Evolutionary conservation across 2,329 filamentous ascomycete species (phyloP), one percentile per base, ranked within the genome.

Genomic region (Neofusicoccum sp.): DNA sequence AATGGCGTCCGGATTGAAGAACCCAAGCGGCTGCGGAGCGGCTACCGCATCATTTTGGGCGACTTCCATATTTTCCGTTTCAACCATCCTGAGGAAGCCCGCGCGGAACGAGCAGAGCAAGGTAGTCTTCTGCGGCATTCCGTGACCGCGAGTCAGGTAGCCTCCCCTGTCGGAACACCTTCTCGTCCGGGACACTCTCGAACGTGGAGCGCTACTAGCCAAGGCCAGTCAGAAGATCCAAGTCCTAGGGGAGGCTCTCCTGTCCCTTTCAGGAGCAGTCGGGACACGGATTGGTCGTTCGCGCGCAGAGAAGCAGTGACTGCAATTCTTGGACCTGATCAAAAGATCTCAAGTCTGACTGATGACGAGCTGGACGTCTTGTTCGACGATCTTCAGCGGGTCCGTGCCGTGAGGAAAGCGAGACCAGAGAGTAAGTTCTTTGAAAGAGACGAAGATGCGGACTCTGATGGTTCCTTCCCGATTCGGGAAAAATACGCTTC

Each of bases 51-150:
- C 61, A 99, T 99, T 66, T 83, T 99, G 8, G 95, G 95, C 44
- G 95, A 99, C 76, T 99, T 99, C 70, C 95, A 99, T 76, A 99
- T 99, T 65, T 98, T 99, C 79, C 85, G 95, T 63, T 99, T 99
- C 81, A 99, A 98, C 71, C 93, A 99, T 73, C 95, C 95, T 0
- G 90, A 97, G 82, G 95, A 99, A 79, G 95, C 95, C 34, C 88
- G 92, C 64, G 94, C 93, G 3, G 95, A 99, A 78, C 84, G 95
- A 61, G 93, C 92, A 11, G 92, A 97, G 66, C 75, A 78, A n/a
- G 78, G 79, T 14, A 97, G 92, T 72, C 81, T 96, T 22, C 81
- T 99, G 63, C 89, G 94, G 49, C 94, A 98, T 72, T 96, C 93
- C 6, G 80, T 89, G 54, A 86, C 85, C 7, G 83, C 84, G 16